These are phyloP conservation scores for Aspergillus niger DNA, from an alignment of 2,329 filamentous ascomycete genomes.

Conservation along the genomic window DNA sequence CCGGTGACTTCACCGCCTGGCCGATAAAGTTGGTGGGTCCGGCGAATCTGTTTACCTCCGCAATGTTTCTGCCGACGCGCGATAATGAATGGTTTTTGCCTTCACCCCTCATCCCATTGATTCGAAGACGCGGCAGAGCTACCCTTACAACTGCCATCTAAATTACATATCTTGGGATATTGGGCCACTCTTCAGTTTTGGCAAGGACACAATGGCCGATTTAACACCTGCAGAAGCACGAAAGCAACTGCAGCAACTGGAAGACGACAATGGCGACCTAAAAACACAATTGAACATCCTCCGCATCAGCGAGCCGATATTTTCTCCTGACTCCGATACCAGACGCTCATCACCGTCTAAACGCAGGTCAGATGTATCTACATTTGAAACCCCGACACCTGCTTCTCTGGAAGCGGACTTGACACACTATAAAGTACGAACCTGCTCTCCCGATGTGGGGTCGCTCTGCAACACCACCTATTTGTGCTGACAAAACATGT, in stretches of 20 bases:
- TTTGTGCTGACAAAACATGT: constrained; percentile 6
- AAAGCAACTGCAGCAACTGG: constrained; percentile 51
- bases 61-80: constrained; percentile 4
- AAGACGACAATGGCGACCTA: constrained; percentile 51
- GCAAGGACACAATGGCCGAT: constrained; percentile 23
- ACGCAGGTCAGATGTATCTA: constrained; percentile 72
- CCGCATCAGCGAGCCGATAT: constrained; percentile 73
- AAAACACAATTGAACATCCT: constrained; percentile 65
- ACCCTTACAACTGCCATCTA: background rate
- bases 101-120: background rate
- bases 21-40: constrained; percentile 4
- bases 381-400: constrained; percentile 69
- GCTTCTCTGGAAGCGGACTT: constrained; percentile 80
- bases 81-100: constrained; percentile 5
- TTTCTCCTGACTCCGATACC: constrained; percentile 43
- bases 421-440: constrained; percentile 72
- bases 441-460: background rate
- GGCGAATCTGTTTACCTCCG: background rate
- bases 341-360: constrained; percentile 42
- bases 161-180: background rate
- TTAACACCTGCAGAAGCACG: constrained; percentile 26
- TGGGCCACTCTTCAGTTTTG: background rate
- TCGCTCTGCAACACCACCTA: background rate
- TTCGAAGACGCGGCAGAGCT: background rate
- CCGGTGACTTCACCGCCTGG: background rate